Conservation (phyloP, 306 rosid species). For the Lithocarpus polystachyus region DNA sequence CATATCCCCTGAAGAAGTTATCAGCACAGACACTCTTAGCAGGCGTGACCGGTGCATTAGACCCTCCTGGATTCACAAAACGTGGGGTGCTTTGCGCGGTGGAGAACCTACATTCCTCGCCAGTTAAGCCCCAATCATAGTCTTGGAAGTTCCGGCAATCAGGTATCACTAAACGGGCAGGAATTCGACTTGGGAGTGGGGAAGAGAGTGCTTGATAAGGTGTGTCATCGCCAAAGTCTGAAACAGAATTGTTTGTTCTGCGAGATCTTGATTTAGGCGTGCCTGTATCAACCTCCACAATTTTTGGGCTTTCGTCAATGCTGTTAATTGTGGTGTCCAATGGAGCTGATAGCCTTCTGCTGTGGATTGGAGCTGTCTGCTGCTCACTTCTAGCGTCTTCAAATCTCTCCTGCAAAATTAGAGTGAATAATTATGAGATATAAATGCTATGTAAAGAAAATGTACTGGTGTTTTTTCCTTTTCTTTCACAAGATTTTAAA, state of each 20-base stretch:
- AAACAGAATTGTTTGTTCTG: conserved; percentile 62
- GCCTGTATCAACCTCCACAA: conserved; percentile 81
- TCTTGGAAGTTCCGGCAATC: conserved; percentile 44
- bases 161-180: conserved; percentile 41
- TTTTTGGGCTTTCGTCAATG: conserved; percentile 68
- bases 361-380: conserved; percentile 47
- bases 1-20: conserved; percentile 37
- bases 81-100: conserved; percentile 92
- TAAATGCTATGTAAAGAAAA: not conserved
- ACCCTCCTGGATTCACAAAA: conserved; percentile 44
- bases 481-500: not conserved
- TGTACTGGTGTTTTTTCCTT: not conserved
- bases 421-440: not conserved
- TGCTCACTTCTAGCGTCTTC: conserved; percentile 60
- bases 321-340: conserved; percentile 43
- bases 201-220: conserved; percentile 44
- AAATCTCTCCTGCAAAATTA: conserved; percentile 61
- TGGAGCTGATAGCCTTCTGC: conserved; percentile 62
- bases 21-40: conserved; percentile 53
- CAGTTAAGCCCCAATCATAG: conserved; percentile 66
- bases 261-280: conserved; percentile 74
- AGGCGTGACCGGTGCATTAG: conserved; percentile 47
- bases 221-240: conserved; percentile 61
- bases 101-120: conserved; percentile 69
- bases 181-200: conserved; percentile 43